Conservation (phyloP, 371 early-diverging fungal genomes). For the Lichtheimia corymbifera region DNA sequence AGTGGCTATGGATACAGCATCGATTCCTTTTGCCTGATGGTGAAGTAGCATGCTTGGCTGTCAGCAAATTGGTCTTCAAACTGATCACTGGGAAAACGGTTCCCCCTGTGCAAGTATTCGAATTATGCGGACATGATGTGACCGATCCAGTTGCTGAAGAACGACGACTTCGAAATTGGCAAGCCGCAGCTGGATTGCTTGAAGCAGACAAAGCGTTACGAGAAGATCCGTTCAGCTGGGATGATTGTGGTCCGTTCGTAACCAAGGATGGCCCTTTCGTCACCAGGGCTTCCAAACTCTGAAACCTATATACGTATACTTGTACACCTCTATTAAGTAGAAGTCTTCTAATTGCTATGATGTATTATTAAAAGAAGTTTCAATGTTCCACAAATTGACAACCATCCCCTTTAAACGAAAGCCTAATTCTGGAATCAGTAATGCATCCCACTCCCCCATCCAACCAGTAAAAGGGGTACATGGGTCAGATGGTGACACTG, state of each 20-base stretch:
- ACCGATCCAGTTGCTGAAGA: slow-evolving; percentile 22
- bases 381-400: no score
- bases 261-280: not conserved
- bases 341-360: no score
- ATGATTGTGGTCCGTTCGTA: not conserved
- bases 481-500: no score
- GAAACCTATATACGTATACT: no score
- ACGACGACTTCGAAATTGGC: slow-evolving; percentile 25
- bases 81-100: slow-evolving; percentile 41
- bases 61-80: slow-evolving; percentile 50
- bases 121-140: slow-evolving; percentile 38
- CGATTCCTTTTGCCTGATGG: slow-evolving; percentile 25
- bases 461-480: no score
- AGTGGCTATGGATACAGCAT: slow-evolving; percentile 52
- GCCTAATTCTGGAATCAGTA: no score
- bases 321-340: no score
- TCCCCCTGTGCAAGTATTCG: slow-evolving; percentile 31
- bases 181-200: slow-evolving; percentile 22
- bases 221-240: slow-evolving; percentile 21
- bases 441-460: no score
- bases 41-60: slow-evolving; percentile 34
- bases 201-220: slow-evolving; percentile 22
- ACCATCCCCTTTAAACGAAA: no score
- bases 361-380: no score
- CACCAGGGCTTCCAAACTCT: not conserved